Percentiles rank a stretch among this genome's conserved stretches.
Conservation (phyloP, 495 filamentous ascomycete species). For the Talaromyces trachyspermus region DNA sequence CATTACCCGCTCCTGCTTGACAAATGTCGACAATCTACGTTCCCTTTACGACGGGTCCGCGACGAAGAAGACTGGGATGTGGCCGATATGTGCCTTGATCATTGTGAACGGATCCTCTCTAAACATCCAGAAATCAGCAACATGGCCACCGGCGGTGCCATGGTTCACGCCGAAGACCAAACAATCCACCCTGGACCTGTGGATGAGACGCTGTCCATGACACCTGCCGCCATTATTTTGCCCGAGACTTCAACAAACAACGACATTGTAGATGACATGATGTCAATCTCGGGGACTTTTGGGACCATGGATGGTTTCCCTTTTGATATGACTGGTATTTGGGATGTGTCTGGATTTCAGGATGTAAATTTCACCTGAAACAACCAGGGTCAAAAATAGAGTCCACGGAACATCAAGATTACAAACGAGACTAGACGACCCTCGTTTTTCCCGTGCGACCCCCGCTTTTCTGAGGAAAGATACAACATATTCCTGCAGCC, state of each 20-base stretch:
- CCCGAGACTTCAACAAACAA: conserved; percentile 44
- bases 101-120: conserved; percentile 42
- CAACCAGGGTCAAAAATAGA: background rate
- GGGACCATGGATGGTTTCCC: conserved; percentile 45
- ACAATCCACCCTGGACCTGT: background rate
- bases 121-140: conserved; percentile 26
- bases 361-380: conserved; percentile 34
- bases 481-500: no score
- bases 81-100: conserved; percentile 46
- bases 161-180: conserved; percentile 9
- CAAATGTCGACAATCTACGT: conserved; percentile 36
- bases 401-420: background rate
- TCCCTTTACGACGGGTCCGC: conserved; percentile 39
- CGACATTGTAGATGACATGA: conserved; percentile 46
- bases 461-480: no score
- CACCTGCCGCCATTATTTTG: conserved; percentile 31
- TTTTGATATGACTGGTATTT: conserved; percentile 46
- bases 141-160: conserved; percentile 1
- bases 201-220: conserved; percentile 6
- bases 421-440: no score
- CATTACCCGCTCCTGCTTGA: conserved; percentile 33
- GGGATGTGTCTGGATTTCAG: conserved; percentile 43
- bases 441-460: no score
- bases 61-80: conserved; percentile 50
- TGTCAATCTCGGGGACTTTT: conserved; percentile 43